These are phyloP conservation scores for Vitis hybrid DNA, from an alignment of 177 flowering plant species.

Conservation along the genomic window DNA sequence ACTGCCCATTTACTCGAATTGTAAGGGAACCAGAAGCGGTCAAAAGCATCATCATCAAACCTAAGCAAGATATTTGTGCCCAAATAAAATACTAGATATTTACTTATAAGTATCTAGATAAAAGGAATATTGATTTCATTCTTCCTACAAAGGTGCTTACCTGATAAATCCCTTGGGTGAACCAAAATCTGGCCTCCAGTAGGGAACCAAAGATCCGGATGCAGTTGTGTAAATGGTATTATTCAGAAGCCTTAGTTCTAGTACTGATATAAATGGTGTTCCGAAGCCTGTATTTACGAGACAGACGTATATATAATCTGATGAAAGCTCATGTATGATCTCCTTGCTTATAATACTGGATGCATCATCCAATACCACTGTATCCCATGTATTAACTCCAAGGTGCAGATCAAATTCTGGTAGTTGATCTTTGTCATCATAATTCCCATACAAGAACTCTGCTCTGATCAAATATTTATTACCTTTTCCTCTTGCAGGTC, in stretches of 20 bases:
- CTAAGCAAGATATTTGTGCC: not conserved
- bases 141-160: not conserved
- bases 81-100: too few relatives aligned
- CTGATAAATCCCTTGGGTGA: not conserved
- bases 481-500: not conserved
- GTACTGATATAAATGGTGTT: slow-evolving; percentile 26
- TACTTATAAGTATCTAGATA: too few relatives aligned
- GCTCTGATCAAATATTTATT: slow-evolving; percentile 31
- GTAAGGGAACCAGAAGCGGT: slow-evolving; percentile 11
- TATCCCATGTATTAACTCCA: slow-evolving; percentile 26
- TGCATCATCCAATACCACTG: slow-evolving; percentile 3
- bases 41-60: slow-evolving; percentile 13
- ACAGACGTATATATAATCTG: slow-evolving; percentile 15
- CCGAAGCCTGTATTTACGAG: slow-evolving; percentile 23
- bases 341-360: not conserved
- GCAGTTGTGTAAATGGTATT: not conserved
- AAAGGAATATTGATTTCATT: too few relatives aligned
- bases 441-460: slow-evolving; percentile 30
- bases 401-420: slow-evolving; percentile 29
- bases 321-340: slow-evolving; percentile 11
- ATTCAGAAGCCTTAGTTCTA: slow-evolving; percentile 26
- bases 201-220: slow-evolving; percentile 11
- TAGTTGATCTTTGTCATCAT: slow-evolving; percentile 6
- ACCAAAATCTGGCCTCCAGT: not conserved
- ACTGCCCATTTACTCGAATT: not conserved